phyloP scores from a whole-genome alignment of 176 grass and related monocot genomes.

The Eleusine indica region DNA sequence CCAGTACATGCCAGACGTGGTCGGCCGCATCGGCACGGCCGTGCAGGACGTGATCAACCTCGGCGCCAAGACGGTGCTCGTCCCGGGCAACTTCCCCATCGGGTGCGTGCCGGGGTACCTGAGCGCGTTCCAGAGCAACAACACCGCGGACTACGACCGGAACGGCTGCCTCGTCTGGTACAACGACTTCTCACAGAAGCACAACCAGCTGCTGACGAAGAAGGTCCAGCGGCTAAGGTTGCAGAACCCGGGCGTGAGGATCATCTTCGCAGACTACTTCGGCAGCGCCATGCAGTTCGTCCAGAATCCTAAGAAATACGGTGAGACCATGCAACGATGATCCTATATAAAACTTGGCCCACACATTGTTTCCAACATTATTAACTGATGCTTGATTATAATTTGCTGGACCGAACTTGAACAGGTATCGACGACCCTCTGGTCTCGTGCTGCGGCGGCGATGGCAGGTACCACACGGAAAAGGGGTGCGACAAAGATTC shows the following conservation, averaged over 20 bases:
- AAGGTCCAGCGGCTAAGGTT: conserved; percentile 19
- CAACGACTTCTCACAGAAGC: conserved; percentile 49
- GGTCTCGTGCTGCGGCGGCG: conserved; percentile 40
- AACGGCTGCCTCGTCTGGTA: conserved; percentile 44
- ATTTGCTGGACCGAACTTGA: neutral
- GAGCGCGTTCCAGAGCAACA: neutral
- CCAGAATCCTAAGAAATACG: conserved; percentile 19
- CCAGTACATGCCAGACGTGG: conserved; percentile 51
- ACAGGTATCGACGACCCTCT: conserved; percentile 46
- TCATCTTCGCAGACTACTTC: conserved; percentile 65
- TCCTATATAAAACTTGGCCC: neutral
- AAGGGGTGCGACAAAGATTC: neutral
- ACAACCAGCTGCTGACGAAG: conserved; percentile 37
- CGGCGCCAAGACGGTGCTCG: conserved; percentile 45
- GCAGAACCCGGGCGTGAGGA: conserved; percentile 39
- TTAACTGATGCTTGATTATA: neutral
- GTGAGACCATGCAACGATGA: neutral
- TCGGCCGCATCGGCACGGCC: conserved; percentile 34
- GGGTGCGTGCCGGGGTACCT: conserved; percentile 49
- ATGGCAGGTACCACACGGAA: conserved; percentile 9
- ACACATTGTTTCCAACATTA: no score
- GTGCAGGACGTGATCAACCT: conserved; percentile 54
- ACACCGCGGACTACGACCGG: neutral
- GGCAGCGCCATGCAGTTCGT: conserved; percentile 39
- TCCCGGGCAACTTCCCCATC: conserved; percentile 55